Base-by-base conservation (phyloP, 345 rosid species). In the Eucalyptus viminalis region DNA sequence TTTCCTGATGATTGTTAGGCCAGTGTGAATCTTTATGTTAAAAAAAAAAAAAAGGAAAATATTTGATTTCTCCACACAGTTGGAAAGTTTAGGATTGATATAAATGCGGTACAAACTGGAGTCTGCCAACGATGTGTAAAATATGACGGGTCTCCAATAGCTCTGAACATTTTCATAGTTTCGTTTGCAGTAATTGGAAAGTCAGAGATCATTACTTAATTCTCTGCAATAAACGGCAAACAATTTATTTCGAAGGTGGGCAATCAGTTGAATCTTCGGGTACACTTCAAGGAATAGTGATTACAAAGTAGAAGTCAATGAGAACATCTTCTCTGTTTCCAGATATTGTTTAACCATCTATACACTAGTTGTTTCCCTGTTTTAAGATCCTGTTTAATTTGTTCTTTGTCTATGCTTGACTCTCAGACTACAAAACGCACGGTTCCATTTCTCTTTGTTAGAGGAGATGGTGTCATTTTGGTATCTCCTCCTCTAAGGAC, bases 381-480 rank as follows among this genome's bases (percentile, higher is more conserved):
- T 72, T 43, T 13, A 25, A 53, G 67, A 86, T 34, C 12, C 49
- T 86, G 87, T 27, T 88, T 88, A 21, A 69, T 60, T 80, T 90
- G 14, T 76, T 91, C 15, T 76, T 53, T 40, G 27, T 76, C 83
- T 76, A 21, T 76, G 83, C 47, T 76, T 76, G 83, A 76, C 34
- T 92, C 93, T 91, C 98, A 98, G 99, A 93, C 97, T 53, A 96
- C 98, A 27, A 96, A 91, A 93, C 97, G 99, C 29, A 97, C 91
- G 0, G 94, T 98, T 65, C 98, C 97, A 17, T 98, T 94, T 91
- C 99, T 98, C 31, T 98, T 98, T 92, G 99, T 98, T 69, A 94
- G 99, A 92, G 99, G 99, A 65, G 99, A 98, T 88, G 99, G 99
- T 88, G 99, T 98, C 90, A 98, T 98, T 89, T 94, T 98, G 94